Evolutionary conservation across 768 basidiomycete species (phyloP).

Genomic region (Mycena galericulata): DNA sequence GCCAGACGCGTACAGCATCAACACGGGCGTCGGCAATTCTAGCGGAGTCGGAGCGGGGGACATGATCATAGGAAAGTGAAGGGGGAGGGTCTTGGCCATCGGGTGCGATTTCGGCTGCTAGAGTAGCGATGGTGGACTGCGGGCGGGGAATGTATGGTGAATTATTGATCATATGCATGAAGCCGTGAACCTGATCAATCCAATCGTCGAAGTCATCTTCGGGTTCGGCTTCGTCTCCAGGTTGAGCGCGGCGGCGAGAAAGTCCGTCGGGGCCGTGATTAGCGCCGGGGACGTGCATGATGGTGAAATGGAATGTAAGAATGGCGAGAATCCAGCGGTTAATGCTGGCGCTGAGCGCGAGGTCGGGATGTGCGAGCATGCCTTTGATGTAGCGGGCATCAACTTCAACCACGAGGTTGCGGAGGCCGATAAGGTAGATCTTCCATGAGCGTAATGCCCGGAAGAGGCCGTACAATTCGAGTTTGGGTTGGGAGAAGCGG

Average conservation of each 20-base stretch:
- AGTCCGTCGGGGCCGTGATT: conserved; percentile 45
- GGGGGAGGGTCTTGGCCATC: background rate
- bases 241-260: conserved; percentile 34
- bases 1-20: conserved; percentile 18
- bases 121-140: background rate
- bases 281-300: conserved; percentile 43
- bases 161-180: conserved; percentile 34
- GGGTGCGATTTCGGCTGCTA: background rate
- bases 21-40: conserved; percentile 5
- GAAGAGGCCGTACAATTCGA: conserved; percentile 50
- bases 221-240: conserved; percentile 27
- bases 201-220: no score
- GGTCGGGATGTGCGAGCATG: conserved; percentile 45
- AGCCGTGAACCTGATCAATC: conserved; percentile 31
- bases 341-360: conserved; percentile 39
- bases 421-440: conserved; percentile 43
- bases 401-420: conserved; percentile 49
- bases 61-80: background rate
- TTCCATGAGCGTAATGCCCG: conserved; percentile 36
- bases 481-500: conserved; percentile 45
- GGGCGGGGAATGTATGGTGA: background rate
- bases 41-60: background rate
- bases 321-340: conserved; percentile 45
- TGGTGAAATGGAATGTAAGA: conserved; percentile 45
- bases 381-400: conserved; percentile 52